These are phyloP conservation scores for Erodium chrysanthum DNA, from an alignment of 441 rosid genomes.

Conservation along the genomic window DNA sequence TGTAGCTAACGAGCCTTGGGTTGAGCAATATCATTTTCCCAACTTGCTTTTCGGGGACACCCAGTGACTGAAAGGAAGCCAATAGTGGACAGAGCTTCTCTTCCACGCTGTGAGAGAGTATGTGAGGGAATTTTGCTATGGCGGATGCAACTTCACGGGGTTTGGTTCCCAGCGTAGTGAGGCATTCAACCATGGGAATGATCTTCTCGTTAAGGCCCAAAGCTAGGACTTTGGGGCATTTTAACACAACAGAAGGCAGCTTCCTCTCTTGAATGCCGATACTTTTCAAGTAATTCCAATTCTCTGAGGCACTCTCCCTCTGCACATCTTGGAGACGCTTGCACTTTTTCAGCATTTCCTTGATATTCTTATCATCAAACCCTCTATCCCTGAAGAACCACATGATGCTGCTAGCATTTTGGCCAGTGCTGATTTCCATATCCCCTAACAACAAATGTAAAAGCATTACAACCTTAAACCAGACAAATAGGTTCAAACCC, in stretches of 20 bases:
- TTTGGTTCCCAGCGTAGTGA: constrained; percentile 50
- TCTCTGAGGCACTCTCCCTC: constrained; percentile 60
- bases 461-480: constrained; percentile 12
- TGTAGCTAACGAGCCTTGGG: constrained; percentile 88
- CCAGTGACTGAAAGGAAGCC: constrained; percentile 83
- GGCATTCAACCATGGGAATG: constrained; percentile 80
- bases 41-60: constrained; percentile 72
- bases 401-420: constrained; percentile 48
- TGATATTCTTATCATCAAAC: constrained; percentile 55
- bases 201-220: constrained; percentile 62
- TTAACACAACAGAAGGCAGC: constrained; percentile 59
- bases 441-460: constrained; percentile 19
- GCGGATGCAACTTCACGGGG: constrained; percentile 66
- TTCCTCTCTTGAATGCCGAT: constrained; percentile 79
- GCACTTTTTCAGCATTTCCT: constrained; percentile 65
- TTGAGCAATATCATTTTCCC: constrained; percentile 72
- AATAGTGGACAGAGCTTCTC: constrained; percentile 92
- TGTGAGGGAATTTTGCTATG: constrained; percentile 70
- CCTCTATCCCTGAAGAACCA: constrained; percentile 83
- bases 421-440: constrained; percentile 38
- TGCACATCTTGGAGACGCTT: constrained; percentile 57
- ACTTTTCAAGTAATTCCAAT: constrained; percentile 65
- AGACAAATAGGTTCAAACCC: not conserved
- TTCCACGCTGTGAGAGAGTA: constrained; percentile 77
- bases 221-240: constrained; percentile 81